Evolutionary conservation across 169 alveolate genomes (phyloP).

Genomic region (Plasmodium yoelii): DNA sequence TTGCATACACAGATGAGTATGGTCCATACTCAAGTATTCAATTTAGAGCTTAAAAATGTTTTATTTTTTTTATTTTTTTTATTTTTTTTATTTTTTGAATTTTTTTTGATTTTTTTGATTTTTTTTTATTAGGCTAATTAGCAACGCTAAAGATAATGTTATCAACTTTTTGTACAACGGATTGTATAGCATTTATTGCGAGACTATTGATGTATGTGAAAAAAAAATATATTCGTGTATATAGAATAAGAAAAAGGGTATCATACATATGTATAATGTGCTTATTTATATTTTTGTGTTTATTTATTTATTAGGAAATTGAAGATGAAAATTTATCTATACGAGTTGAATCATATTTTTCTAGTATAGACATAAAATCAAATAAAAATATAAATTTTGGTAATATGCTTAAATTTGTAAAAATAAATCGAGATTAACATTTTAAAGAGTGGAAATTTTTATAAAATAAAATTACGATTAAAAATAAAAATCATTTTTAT

Average conservation of each 20-base stretch:
- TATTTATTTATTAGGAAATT: slow-evolving; percentile 25
- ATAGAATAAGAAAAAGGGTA: neutral
- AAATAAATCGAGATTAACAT: no score
- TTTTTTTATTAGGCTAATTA: slow-evolving; percentile 4
- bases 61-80: no score
- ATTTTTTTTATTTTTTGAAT: no score
- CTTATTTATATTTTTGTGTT: neutral
- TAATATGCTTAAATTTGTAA: no score
- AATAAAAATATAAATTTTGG: no score
- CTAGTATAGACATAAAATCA: neutral
- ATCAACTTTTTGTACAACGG: slow-evolving; percentile 50
- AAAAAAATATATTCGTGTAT: neutral
- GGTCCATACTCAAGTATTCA: no score
- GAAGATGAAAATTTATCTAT: slow-evolving; percentile 42
- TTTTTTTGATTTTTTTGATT: no score
- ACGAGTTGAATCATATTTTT: slow-evolving; percentile 47
- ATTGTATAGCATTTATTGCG: slow-evolving; percentile 21
- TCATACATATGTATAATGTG: neutral
- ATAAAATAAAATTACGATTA: no score
- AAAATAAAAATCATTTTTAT: no score
- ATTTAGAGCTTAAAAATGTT: no score
- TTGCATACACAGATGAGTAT: no score
- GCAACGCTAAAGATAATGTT: slow-evolving; percentile 23
- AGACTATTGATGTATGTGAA: slow-evolving; percentile 26
- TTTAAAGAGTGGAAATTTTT: no score